Base-by-base conservation (phyloP, 2,329 filamentous ascomycete genomes). In the Immersiporthe knoxdaviesiana region DNA sequence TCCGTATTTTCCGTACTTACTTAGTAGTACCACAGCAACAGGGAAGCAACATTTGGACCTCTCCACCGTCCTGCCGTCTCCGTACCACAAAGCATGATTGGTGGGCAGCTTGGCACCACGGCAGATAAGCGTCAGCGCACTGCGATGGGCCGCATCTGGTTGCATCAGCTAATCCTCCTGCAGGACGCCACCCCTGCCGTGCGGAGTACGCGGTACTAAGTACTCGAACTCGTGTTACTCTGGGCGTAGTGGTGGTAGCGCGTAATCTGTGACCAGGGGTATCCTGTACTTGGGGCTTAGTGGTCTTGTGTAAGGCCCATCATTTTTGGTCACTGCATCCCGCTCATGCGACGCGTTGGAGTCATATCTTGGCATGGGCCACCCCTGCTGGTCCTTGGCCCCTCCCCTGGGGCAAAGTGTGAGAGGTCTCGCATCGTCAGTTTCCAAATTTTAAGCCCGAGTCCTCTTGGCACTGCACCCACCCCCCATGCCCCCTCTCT, bases 161-260 rank as follows among this genome's bases (percentile, higher is more conserved):
- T 60, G 37, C 59, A 62, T 44, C 59, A 62, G 59, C 59, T 44
- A 62, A 44, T 44, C 24, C 59, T 62, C 59, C 59, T 62, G 59
- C 59, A 62, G 59, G 59, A 44, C 59, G 24, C 35, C 58, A 60
- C 35, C 30, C 58, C 58, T 35, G 32, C 32, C 21, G n/a, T 21
- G n/a, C 24, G 35, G 39, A 62, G 59, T 62, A 37, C 59, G n/a
- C 59, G n/a, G 59, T 62, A 62, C 59, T 44, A 37, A 14, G 59
- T 62, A 62, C 59, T 44, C 37, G 1, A 44, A 44, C 11, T n/a
- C n/a, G 24, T 16, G 59, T n/a, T 37, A 14, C 32, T 24, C 16
- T 37, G 12, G 21, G 5, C 8, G 32, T 32, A 32, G 18, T 14
- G 7, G 5, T 21, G 8, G 16, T 18, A 32, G 58, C 59, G 39